Percentiles rank a stretch among this genome's conserved stretches.
phyloP scores from a whole-genome alignment of 257 asterid genomes.

The Capsicum rhomboideum region DNA sequence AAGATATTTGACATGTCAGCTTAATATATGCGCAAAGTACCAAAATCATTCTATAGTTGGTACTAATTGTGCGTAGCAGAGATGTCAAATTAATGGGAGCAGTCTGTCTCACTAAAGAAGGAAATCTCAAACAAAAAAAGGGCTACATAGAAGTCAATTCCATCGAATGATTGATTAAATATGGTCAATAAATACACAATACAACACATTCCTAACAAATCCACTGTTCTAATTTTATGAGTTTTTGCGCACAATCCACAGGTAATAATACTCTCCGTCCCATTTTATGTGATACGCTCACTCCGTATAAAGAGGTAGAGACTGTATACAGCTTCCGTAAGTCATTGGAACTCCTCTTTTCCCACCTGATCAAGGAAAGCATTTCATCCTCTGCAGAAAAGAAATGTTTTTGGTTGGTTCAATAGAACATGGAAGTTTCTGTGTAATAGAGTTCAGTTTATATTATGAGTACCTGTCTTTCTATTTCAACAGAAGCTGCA shows the following conservation, averaged over 20 bases:
- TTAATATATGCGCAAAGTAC: too few relatives aligned
- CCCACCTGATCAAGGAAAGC: slow-evolving; percentile 41
- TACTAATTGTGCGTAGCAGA: too few relatives aligned
- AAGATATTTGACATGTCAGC: too few relatives aligned
- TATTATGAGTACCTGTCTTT: slow-evolving; percentile 49
- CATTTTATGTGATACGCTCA: not conserved
- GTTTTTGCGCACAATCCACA: not conserved
- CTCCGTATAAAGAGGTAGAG: not conserved
- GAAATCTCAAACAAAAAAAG: not conserved
- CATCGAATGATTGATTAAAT: not conserved
- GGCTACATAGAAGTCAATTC: not conserved
- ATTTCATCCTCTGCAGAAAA: slow-evolving; percentile 78
- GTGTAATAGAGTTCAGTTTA: not conserved
- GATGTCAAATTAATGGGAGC: too few relatives aligned
- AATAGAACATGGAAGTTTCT: not conserved
- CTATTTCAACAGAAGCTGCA: slow-evolving; percentile 70
- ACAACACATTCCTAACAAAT: not conserved
- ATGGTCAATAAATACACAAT: not conserved
- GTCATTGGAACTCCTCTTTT: too few relatives aligned
- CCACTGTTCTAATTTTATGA: not conserved
- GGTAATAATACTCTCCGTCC: not conserved
- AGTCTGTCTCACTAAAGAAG: not conserved
- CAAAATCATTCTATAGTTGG: too few relatives aligned
- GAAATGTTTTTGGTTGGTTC: not conserved
- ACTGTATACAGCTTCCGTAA: not conserved